Evolutionary conservation across 176 grass and related monocot species (phyloP).

Genomic region (Rhipidocladum racemiflorum): DNA sequence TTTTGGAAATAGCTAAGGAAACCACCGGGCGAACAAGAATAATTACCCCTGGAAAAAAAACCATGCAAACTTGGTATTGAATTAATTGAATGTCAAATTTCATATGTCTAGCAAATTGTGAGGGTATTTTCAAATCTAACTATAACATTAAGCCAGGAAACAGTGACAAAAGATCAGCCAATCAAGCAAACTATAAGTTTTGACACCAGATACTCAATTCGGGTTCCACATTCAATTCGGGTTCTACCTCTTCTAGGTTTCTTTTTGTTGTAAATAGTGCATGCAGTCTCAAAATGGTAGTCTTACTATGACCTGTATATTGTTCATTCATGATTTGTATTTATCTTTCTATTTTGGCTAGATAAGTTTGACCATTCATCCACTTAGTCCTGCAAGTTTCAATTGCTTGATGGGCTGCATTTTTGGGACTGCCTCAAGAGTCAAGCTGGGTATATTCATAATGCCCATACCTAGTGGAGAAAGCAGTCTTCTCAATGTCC

Average conservation of each 20-base stretch:
- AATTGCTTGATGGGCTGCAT: background rate
- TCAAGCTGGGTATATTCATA: background rate
- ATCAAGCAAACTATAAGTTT: too few species aligned
- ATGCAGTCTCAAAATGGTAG: background rate
- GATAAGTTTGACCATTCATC: background rate
- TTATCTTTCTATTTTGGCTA: background rate
- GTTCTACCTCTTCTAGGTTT: slow-evolving; percentile 21
- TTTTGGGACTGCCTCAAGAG: background rate
- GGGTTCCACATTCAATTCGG: background rate
- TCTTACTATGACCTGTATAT: background rate
- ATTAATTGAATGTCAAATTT: too few species aligned
- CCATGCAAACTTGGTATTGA: too few species aligned
- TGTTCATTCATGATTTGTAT: background rate
- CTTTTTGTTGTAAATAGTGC: slow-evolving; percentile 11
- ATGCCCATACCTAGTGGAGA: too few species aligned
- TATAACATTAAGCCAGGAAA: too few species aligned
- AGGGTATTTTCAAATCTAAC: too few species aligned
- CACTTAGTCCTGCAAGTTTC: slow-evolving; percentile 9
- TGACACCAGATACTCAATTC: background rate
- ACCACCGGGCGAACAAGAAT: too few species aligned
- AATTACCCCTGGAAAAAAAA: too few species aligned
- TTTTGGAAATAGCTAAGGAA: too few species aligned
- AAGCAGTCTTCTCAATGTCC: too few species aligned
- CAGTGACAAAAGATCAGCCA: too few species aligned
- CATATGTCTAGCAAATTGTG: too few species aligned